phyloP scores from a whole-genome alignment of 441 rosid genomes.

The Gossypium trilobum region DNA sequence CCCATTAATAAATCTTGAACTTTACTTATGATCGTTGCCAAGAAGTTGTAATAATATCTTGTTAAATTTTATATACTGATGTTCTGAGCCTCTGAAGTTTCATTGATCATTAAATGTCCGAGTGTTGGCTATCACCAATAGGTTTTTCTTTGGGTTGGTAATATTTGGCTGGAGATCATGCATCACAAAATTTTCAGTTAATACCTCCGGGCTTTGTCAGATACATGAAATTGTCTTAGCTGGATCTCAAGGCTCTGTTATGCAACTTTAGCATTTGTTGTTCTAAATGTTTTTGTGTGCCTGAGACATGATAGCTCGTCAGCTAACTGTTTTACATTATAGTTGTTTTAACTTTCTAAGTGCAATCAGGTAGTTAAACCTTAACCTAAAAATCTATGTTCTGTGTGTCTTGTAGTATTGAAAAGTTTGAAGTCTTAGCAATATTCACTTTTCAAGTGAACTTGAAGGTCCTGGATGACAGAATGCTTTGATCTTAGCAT shows the following conservation, averaged over 20 bases:
- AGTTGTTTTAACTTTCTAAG: background rate
- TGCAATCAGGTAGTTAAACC: background rate
- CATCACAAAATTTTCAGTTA: background rate
- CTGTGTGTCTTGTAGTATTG: background rate
- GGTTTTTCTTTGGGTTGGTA: background rate
- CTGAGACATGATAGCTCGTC: background rate
- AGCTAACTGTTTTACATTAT: background rate
- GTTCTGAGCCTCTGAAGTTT: background rate
- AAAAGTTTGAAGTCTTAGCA: background rate
- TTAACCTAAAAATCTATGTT: background rate
- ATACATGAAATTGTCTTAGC: slow-evolving; percentile 5
- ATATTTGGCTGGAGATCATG: background rate
- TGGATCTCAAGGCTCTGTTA: background rate
- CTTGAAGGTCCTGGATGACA: slow-evolving; percentile 3
- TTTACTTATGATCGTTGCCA: background rate
- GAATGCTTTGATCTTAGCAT: background rate
- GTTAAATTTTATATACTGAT: background rate
- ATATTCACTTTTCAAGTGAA: background rate
- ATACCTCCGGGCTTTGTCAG: background rate
- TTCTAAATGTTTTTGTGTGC: background rate
- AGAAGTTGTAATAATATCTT: background rate
- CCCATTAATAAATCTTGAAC: background rate
- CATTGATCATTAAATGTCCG: background rate
- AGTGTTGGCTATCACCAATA: background rate
- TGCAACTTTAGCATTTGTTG: background rate